These are phyloP conservation scores for Trichosporon ovoides DNA, from an alignment of 1,284 basidiomycete genomes.

Conservation along the genomic window DNA sequence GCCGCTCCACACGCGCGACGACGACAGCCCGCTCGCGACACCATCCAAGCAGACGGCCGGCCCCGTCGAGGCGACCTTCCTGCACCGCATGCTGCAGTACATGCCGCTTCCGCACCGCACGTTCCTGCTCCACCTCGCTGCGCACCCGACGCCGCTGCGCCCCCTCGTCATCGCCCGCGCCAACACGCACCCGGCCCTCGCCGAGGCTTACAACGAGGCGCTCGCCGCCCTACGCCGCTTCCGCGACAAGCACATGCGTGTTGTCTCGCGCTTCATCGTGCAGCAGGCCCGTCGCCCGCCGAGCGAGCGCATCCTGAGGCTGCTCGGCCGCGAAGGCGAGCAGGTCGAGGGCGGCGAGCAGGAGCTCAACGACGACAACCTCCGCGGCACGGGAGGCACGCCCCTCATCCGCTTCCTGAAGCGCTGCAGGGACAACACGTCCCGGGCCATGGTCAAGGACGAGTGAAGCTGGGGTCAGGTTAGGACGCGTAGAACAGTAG, in stretches of 20 bases:
- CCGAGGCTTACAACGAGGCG: conserved; percentile 66
- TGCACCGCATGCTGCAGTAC: conserved; percentile 75
- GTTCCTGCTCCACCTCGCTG: conserved; percentile 76
- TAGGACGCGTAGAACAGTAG: neutral
- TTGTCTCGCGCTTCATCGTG: conserved; percentile 78
- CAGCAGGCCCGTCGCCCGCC: conserved; percentile 55
- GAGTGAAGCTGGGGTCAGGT: neutral
- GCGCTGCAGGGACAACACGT: conserved; percentile 69
- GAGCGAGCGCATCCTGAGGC: conserved; percentile 28
- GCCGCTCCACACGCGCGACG: conserved; percentile 4
- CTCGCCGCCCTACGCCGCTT: conserved; percentile 70
- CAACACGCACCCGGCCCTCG: conserved; percentile 47
- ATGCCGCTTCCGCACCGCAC: conserved; percentile 87
- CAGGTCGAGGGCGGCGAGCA: conserved; percentile 14
- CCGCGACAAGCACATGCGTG: conserved; percentile 79
- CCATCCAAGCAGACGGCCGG: neutral
- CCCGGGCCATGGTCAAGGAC: conserved; percentile 54
- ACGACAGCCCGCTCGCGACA: neutral
- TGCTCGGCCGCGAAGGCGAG: conserved; percentile 27
- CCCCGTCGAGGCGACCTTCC: conserved; percentile 56
- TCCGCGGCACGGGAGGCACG: conserved; percentile 83
- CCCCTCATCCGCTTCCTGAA: conserved; percentile 75
- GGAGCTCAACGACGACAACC: conserved; percentile 50
- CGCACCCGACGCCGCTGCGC: conserved; percentile 58
- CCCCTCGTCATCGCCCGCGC: conserved; percentile 42